phyloP scores from a whole-genome alignment of 1,284 basidiomycete species.

The Chalciporus sp. region DNA sequence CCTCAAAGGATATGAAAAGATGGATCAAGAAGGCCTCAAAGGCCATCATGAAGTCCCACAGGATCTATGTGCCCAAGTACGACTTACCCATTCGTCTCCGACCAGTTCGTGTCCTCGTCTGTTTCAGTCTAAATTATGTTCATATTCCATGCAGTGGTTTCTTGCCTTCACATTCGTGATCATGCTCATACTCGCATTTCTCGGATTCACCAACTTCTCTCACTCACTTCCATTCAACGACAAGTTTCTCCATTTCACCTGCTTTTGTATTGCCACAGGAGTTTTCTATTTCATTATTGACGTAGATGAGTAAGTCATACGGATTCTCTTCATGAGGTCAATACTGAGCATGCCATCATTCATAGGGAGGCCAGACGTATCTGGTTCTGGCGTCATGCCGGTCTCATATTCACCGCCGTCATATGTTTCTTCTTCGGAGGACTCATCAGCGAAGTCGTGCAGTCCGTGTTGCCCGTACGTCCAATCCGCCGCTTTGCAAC shows the following conservation, averaged over 20 bases:
- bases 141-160: constrained; percentile 61
- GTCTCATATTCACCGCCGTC: constrained; percentile 66
- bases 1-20: constrained; percentile 30
- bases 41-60: constrained; percentile 58
- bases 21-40: constrained; percentile 42
- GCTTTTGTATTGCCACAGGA: constrained; percentile 75
- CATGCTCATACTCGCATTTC: constrained; percentile 67
- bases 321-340: neutral
- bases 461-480: constrained; percentile 74
- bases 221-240: constrained; percentile 73
- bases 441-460: constrained; percentile 84
- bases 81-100: constrained; percentile 72
- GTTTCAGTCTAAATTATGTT: constrained; percentile 5
- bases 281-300: constrained; percentile 89
- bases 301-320: constrained; percentile 72
- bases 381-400: constrained; percentile 84
- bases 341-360: neutral
- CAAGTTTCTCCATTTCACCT: constrained; percentile 84
- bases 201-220: constrained; percentile 74
- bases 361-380: constrained; percentile 69
- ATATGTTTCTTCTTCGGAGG: constrained; percentile 81
- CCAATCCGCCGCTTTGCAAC: constrained; percentile 1
- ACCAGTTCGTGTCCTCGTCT: constrained; percentile 51
- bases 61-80: constrained; percentile 60
- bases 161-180: constrained; percentile 62